Conservation (phyloP, 179 eudicot genomes). For the Spergularia azorica region DNA sequence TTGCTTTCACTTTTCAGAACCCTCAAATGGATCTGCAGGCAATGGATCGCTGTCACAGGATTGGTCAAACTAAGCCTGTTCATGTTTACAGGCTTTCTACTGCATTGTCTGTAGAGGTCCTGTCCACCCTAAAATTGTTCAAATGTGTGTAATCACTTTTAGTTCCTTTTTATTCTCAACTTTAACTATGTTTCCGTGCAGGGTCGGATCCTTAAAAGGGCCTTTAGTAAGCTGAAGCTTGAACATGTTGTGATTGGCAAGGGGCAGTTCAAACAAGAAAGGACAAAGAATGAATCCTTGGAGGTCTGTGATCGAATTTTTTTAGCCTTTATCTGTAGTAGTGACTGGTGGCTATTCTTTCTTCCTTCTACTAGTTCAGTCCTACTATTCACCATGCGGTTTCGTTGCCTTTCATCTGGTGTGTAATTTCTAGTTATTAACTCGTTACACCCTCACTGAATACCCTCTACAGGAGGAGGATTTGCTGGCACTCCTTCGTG, state of each 20-base stretch:
- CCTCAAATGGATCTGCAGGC: constrained; percentile 99
- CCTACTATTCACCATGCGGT: not conserved
- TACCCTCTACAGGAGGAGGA: constrained; percentile 72
- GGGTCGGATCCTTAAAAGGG: constrained; percentile 97
- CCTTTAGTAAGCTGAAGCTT: constrained; percentile 91
- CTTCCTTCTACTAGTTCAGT: too few relatives aligned
- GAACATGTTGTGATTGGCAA: constrained; percentile 97
- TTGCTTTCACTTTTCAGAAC: constrained; percentile 54
- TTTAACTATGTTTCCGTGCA: constrained; percentile 33
- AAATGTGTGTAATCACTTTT: not conserved
- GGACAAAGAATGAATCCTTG: constrained; percentile 45
- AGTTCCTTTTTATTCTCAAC: not conserved
- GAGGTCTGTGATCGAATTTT: constrained; percentile 44
- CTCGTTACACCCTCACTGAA: not conserved
- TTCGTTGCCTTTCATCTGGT: not conserved
- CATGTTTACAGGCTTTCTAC: constrained; percentile 99
- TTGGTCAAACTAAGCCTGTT: constrained; percentile 98
- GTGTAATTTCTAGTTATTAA: too few relatives aligned
- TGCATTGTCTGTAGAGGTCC: constrained; percentile 92
- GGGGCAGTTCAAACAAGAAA: constrained; percentile 90
- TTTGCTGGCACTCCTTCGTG: constrained; percentile 71
- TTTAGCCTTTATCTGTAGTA: too few relatives aligned
- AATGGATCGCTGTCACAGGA: constrained; percentile 99
- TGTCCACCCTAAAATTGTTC: constrained; percentile 2
- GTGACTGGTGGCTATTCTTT: too few relatives aligned